Percentiles rank a stretch among this genome's conserved stretches.
Conservation (phyloP, 2,329 filamentous ascomycete species). For the Aspergillus sp. region DNA sequence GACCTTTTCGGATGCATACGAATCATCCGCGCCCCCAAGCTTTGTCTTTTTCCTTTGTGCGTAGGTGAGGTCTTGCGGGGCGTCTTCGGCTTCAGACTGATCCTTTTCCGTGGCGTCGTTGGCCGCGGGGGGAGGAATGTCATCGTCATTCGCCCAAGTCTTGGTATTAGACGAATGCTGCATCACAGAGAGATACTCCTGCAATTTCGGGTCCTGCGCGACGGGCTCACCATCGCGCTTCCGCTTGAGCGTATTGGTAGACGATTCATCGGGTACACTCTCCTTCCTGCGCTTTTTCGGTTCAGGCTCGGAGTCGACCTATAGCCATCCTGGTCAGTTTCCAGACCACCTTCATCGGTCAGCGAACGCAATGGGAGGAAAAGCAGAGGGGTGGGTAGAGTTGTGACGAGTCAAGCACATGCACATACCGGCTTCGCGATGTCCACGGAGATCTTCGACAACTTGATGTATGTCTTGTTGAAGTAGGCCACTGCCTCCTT, state of each 20-base stretch:
- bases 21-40: conserved; percentile 54
- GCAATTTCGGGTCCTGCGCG: conserved; percentile 72
- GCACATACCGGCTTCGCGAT: conserved; percentile 73
- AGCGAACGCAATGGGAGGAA: conserved; percentile 31
- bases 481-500: conserved; percentile 87
- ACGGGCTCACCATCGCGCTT: conserved; percentile 55
- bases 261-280: conserved; percentile 18
- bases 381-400: background rate
- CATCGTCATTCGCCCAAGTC: conserved; percentile 59
- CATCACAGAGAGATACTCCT: conserved; percentile 85
- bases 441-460: conserved; percentile 91
- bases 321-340: conserved; percentile 39
- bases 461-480: conserved; percentile 90
- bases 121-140: conserved; percentile 28
- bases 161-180: conserved; percentile 65
- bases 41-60: conserved; percentile 43
- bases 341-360: conserved; percentile 39
- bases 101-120: conserved; percentile 20
- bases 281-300: conserved; percentile 23
- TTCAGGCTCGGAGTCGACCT: conserved; percentile 41
- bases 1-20: conserved; percentile 3
- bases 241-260: conserved; percentile 38
- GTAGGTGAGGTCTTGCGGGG: conserved; percentile 37
- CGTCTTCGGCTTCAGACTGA: conserved; percentile 18
- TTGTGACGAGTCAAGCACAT: conserved; percentile 12